phyloP scores from a whole-genome alignment of 140 eudicot species.

The Oenanthe javanica region DNA sequence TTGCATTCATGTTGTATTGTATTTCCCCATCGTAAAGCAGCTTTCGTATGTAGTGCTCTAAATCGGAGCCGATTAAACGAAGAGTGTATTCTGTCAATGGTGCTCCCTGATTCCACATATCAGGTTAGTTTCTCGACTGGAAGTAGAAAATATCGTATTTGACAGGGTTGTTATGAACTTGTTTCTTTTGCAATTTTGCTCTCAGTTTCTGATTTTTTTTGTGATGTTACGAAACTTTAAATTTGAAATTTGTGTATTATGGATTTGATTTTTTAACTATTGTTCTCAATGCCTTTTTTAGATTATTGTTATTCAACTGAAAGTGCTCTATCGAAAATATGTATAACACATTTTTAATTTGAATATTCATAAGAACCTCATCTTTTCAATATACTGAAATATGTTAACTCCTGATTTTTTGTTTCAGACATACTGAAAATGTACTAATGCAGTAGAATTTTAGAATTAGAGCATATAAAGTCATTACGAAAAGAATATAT shows the following conservation, averaged over 20 bases:
- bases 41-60: slow-evolving; percentile 85
- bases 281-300: no score
- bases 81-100: slow-evolving; percentile 85
- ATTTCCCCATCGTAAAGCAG: slow-evolving; percentile 73
- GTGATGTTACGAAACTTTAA: no score
- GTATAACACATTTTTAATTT: not conserved
- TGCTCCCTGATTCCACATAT: slow-evolving; percentile 57
- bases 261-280: no score
- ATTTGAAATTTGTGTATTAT: no score
- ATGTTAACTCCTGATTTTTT: not conserved
- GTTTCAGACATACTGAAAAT: no score
- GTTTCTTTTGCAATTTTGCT: not conserved
- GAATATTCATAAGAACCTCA: not conserved
- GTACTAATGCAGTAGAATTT: no score
- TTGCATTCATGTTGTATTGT: slow-evolving; percentile 79
- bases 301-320: no score
- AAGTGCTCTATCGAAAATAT: not conserved
- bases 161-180: not conserved
- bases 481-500: not conserved
- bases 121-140: not conserved
- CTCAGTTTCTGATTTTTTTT: not conserved
- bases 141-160: not conserved
- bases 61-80: slow-evolving; percentile 79
- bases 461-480: not conserved
- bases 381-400: not conserved